phyloP scores from a whole-genome alignment of 2,329 filamentous ascomycete species.

The Microsporum canis region DNA sequence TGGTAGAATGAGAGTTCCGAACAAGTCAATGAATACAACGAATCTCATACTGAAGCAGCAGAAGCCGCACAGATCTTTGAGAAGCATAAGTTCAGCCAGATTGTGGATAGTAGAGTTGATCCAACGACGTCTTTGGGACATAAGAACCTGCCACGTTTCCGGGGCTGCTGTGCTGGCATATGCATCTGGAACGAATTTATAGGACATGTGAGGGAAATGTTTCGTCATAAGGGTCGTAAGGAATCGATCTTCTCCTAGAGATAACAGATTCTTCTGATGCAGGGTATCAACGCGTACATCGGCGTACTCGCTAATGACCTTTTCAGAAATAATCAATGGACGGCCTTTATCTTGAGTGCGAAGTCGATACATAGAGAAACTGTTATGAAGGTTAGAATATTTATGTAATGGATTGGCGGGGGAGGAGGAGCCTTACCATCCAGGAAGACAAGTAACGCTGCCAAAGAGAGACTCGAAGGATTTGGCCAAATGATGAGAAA shows the following conservation, averaged over 20 bases:
- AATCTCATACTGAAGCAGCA: slow-evolving; percentile 98
- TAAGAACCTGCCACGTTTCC: slow-evolving; percentile 81
- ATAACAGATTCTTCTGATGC: slow-evolving; percentile 86
- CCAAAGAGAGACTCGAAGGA: slow-evolving; percentile 96
- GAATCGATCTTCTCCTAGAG: slow-evolving; percentile 92
- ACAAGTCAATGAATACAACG: slow-evolving; percentile 85
- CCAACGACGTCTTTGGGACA: slow-evolving; percentile 98
- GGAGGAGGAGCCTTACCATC: slow-evolving; percentile 58
- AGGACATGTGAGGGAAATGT: slow-evolving; percentile 89
- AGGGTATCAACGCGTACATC: slow-evolving; percentile 85
- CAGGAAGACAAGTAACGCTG: slow-evolving; percentile 95
- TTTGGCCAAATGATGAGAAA: slow-evolving; percentile 93
- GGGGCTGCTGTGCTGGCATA: slow-evolving; percentile 89
- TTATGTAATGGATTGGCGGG: not conserved
- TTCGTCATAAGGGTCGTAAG: slow-evolving; percentile 97
- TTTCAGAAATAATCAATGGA: slow-evolving; percentile 85
- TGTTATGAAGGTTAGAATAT: slow-evolving; percentile 38
- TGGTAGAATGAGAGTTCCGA: slow-evolving; percentile 83
- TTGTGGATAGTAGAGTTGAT: slow-evolving; percentile 99
- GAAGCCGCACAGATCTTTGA: slow-evolving; percentile 95
- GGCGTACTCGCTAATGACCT: slow-evolving; percentile 76
- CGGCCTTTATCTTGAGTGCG: slow-evolving; percentile 88
- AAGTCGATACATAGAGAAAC: slow-evolving; percentile 98
- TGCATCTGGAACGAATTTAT: slow-evolving; percentile 90
- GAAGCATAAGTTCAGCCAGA: slow-evolving; percentile 73